Evolutionary conservation across 1,284 basidiomycete species (phyloP).

Genomic region (Apiotrichum mycotoxinovorans): DNA sequence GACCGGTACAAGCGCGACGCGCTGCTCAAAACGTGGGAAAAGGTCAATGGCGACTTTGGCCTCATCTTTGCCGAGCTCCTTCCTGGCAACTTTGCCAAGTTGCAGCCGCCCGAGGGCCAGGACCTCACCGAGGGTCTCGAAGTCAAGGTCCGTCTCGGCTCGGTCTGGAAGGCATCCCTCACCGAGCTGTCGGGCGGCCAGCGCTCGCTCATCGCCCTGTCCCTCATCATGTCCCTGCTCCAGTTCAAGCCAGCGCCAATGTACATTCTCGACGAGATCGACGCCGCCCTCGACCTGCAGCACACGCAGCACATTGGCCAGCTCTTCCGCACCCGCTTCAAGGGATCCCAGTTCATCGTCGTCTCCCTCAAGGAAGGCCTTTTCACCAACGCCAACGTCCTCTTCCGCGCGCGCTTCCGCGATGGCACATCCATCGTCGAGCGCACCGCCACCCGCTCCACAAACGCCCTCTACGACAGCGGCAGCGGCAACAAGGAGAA

Average conservation of each 20-base stretch:
- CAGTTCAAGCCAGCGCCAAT: constrained; percentile 99
- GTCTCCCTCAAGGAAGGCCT: constrained; percentile 95
- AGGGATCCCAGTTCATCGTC: constrained; percentile 91
- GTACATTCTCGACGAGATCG: constrained; percentile 99
- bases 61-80: constrained; percentile 93
- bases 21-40: constrained; percentile 89
- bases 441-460: constrained; percentile 38
- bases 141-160: constrained; percentile 91
- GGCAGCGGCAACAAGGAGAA: constrained; percentile 33
- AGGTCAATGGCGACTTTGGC: constrained; percentile 93
- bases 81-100: constrained; percentile 93
- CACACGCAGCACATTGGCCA: constrained; percentile 97
- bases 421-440: constrained; percentile 91
- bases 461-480: constrained; percentile 15
- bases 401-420: constrained; percentile 86
- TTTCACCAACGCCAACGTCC: constrained; percentile 95
- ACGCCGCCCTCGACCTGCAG: constrained; percentile 90
- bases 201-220: constrained; percentile 91
- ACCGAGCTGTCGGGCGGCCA: constrained; percentile 97
- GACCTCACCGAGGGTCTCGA: constrained; percentile 93
- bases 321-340: constrained; percentile 94
- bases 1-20: constrained; percentile 94
- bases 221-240: constrained; percentile 93
- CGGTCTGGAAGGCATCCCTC: constrained; percentile 94
- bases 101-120: constrained; percentile 88